A percentile compares a stretch with the other conserved stretches of the same genome.
phyloP scores from a whole-genome alignment of 176 grass and related monocot genomes.

The Sorghum bicolor region DNA sequence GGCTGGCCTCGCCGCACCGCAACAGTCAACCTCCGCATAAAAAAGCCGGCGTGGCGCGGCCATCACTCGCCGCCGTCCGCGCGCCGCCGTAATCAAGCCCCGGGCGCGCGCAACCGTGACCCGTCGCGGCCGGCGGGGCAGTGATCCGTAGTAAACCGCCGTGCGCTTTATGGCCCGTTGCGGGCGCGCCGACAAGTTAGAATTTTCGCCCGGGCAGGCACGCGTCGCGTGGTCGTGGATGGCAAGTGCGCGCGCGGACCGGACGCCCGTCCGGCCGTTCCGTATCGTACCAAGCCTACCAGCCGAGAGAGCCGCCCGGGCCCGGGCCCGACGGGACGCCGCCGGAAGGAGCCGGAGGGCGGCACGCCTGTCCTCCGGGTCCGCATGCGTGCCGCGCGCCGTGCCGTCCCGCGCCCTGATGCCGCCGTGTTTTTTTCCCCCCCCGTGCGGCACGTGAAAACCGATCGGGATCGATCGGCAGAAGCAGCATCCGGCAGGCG shows the following conservation, averaged over 20 bases:
- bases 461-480: not conserved
- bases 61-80: slow-evolving; percentile 19
- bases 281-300: not conserved
- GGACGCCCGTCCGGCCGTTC: not conserved
- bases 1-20: not conserved
- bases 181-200: slow-evolving; percentile 36
- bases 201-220: not conserved
- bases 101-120: not conserved
- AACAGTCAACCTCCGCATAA: slow-evolving; percentile 18
- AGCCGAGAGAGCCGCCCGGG: not conserved
- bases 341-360: no score
- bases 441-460: slow-evolving; percentile 8
- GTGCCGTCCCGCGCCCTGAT: no score
- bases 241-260: not conserved
- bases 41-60: not conserved
- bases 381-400: not conserved
- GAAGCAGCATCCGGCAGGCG: not conserved
- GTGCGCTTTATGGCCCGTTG: not conserved
- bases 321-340: not conserved
- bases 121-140: not conserved
- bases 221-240: not conserved
- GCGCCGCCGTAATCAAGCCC: slow-evolving; percentile 6
- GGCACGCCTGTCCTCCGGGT: not conserved
- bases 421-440: not conserved
- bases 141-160: not conserved